These are phyloP conservation scores for Fusarium heterosporum DNA, from an alignment of 2,329 filamentous ascomycete species.

Conservation along the genomic window DNA sequence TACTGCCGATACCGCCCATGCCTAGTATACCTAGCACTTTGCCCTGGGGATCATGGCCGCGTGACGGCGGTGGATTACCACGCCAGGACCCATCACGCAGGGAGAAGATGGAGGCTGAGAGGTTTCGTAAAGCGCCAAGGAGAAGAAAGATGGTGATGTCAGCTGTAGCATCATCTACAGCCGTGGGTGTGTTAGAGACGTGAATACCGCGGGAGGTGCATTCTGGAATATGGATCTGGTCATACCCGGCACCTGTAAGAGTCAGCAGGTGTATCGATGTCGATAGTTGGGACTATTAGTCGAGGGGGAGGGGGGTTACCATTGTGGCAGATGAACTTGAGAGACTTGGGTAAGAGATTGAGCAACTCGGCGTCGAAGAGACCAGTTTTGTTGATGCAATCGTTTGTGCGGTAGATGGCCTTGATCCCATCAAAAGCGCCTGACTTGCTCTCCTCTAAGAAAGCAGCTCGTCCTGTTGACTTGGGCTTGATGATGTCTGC, in stretches of 20 bases:
- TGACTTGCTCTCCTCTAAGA: conserved; percentile 74
- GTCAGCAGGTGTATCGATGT: not conserved
- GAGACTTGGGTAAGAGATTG: conserved; percentile 62
- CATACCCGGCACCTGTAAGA: conserved; percentile 80
- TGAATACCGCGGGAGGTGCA: conserved; percentile 74
- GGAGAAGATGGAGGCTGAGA: conserved; percentile 73
- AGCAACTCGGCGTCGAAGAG: conserved; percentile 78
- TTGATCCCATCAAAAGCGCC: conserved; percentile 74
- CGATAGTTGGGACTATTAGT: not conserved
- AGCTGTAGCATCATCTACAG: conserved; percentile 85
- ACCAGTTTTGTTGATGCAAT: conserved; percentile 73
- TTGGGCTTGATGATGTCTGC: conserved; percentile 74
- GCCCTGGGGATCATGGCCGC: conserved; percentile 82
- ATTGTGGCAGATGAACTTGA: conserved; percentile 71
- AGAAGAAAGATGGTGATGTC: conserved; percentile 85
- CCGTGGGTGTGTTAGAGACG: conserved; percentile 85
- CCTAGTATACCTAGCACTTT: conserved; percentile 85
- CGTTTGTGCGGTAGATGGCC: conserved; percentile 78
- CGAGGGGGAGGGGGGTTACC: conserved; percentile 53
- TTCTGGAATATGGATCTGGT: conserved; percentile 79
- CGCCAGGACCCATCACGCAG: conserved; percentile 77
- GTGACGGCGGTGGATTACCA: conserved; percentile 65
- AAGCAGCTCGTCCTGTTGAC: conserved; percentile 72
- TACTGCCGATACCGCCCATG: conserved; percentile 87
- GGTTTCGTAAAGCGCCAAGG: conserved; percentile 80